These are phyloP conservation scores for Nasturtium officinale DNA, from an alignment of 345 rosid species.

Conservation along the genomic window DNA sequence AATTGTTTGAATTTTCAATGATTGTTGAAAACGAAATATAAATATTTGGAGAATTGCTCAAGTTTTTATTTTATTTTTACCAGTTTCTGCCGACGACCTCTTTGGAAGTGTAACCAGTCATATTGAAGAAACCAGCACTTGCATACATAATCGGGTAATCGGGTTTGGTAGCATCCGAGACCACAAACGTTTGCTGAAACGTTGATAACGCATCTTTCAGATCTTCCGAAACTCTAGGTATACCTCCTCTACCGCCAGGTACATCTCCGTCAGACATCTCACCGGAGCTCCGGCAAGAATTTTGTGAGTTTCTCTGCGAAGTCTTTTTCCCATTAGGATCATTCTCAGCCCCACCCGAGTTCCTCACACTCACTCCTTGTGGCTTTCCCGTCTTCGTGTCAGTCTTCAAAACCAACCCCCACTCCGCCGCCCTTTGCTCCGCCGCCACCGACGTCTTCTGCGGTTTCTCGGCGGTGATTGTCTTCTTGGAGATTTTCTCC, in stretches of 20 bases:
- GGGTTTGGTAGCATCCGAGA: slow-evolving; percentile 92
- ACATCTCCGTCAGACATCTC: slow-evolving; percentile 59
- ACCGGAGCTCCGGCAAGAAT: slow-evolving; percentile 77
- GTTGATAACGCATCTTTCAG: slow-evolving; percentile 77
- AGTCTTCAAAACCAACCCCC: slow-evolving; percentile 88
- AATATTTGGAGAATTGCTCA: background rate
- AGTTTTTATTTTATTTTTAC: slow-evolving; percentile 39
- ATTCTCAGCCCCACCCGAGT: slow-evolving; percentile 67
- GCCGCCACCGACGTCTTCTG: slow-evolving; percentile 52
- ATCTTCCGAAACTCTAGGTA: slow-evolving; percentile 83
- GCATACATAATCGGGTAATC: slow-evolving; percentile 91
- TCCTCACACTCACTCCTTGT: slow-evolving; percentile 71
- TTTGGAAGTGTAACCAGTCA: slow-evolving; percentile 93
- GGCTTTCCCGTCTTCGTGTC: slow-evolving; percentile 85
- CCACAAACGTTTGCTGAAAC: slow-evolving; percentile 94
- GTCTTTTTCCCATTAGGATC: slow-evolving; percentile 51
- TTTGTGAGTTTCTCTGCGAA: slow-evolving; percentile 66
- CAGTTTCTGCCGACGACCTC: slow-evolving; percentile 96
- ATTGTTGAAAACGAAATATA: background rate
- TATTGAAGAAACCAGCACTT: slow-evolving; percentile 95
- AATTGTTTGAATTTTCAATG: background rate
- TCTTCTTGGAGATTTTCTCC: slow-evolving; percentile 21
- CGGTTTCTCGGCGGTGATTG: slow-evolving; percentile 29
- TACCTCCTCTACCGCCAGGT: slow-evolving; percentile 46
- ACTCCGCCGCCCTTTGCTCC: slow-evolving; percentile 91